Conservation (phyloP, 805 yeast species). For the Spathaspora boniae region DNA sequence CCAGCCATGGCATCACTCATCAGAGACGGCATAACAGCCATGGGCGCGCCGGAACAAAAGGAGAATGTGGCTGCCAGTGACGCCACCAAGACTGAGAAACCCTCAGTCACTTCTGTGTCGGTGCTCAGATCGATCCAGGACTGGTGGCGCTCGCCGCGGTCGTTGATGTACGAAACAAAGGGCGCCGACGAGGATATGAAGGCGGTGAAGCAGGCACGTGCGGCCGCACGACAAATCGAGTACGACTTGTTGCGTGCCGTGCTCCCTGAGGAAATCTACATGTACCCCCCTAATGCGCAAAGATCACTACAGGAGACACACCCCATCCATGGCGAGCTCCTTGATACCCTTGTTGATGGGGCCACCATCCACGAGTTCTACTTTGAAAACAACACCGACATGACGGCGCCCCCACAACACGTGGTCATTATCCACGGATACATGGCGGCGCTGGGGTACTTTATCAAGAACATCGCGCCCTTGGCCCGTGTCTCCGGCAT, state of each 20-base stretch:
- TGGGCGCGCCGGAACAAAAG: too few relatives aligned
- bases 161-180: slow-evolving; percentile 17
- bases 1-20: too few relatives aligned
- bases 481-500: slow-evolving; percentile 30
- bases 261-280: slow-evolving; percentile 25
- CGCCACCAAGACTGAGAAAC: too few relatives aligned
- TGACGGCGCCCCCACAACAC: slow-evolving; percentile 15
- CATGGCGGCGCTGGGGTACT: slow-evolving; percentile 44
- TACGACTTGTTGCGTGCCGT: slow-evolving; percentile 32
- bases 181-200: slow-evolving; percentile 6
- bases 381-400: slow-evolving; percentile 18
- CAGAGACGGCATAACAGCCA: too few relatives aligned
- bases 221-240: slow-evolving; percentile 26
- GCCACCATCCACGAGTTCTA: slow-evolving; percentile 36
- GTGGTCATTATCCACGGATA: slow-evolving; percentile 40
- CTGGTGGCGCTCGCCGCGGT: slow-evolving; percentile 35
- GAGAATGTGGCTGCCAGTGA: too few relatives aligned
- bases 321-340: slow-evolving; percentile 15
- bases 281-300: slow-evolving; percentile 18
- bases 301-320: not conserved
- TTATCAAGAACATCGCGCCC: slow-evolving; percentile 34
- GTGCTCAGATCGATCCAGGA: slow-evolving; percentile 26
- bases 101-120: slow-evolving; percentile 20
- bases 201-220: slow-evolving; percentile 16
- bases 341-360: slow-evolving; percentile 29